Base-by-base conservation (phyloP, 495 filamentous ascomycete species). In the Aspergillus indologenus region DNA sequence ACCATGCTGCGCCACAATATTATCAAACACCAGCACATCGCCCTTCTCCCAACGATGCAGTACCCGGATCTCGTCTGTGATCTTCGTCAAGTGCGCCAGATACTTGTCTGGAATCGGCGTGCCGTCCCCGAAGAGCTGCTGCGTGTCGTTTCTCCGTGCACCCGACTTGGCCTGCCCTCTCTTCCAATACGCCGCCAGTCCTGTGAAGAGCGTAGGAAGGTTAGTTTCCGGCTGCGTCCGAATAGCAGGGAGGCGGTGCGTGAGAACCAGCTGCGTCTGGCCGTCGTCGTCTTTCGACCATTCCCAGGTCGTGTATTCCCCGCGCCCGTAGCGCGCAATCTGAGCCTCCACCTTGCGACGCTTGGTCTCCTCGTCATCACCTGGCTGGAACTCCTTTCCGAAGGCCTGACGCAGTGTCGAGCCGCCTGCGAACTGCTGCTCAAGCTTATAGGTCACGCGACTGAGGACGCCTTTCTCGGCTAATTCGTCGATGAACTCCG, bases 361-460 rank as follows among this genome's bases (percentile, higher is more conserved):
- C 46, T 61, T 63, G 0, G 73, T 80, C 46, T 72, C 72, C 11
- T 69, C 69, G 31, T 78, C 71, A 42, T 84, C 81, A 0, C 69
- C 67, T 29, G 81, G 79, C 1, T 65, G 59, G 20, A 83, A 72
- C 14, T 80, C 68, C 45, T 79, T 79, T 0, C 81, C 81, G 53
- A 81, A 83, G 5, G 80, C 80, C 57, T 83, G 74, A 17, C 67
- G 66, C 3, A 84, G 70, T 2, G 79, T 82, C n/a, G 80, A 79
- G 1, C 79, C 79, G 0, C 77, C 76, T 6, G 66, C 63, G 22
- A 77, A 79, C 50, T 78, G 77, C 48, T 67, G 68, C 2, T 78
- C 73, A 8, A 72, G 53, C 45, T 76, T 75, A 63, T 84, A 83
- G 0, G 69, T 75, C 19, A 83, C 75, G 53, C 61, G 55, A 45